Percentiles rank a stretch among this genome's conserved stretches.
Evolutionary conservation across 805 yeast genomes (phyloP).

Genomic region (Lachancea dasiensis): DNA sequence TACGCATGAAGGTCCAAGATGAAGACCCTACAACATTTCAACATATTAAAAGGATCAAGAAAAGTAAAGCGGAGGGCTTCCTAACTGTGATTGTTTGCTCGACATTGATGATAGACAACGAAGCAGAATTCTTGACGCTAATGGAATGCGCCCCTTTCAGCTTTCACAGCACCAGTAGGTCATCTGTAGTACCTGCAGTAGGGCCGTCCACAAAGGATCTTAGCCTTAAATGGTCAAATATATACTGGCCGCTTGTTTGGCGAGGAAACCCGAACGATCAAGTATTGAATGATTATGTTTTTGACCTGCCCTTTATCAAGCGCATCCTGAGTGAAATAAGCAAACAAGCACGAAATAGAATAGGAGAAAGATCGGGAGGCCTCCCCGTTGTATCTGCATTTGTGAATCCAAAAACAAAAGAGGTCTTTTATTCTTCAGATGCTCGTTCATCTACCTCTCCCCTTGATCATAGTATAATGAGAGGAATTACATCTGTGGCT

Average conservation of each 20-base stretch:
- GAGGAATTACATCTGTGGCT: constrained; percentile 62
- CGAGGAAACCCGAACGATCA: constrained; percentile 84
- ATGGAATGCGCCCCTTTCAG: constrained; percentile 16
- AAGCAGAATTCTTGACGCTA: constrained; percentile 21
- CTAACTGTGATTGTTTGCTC: constrained; percentile 44
- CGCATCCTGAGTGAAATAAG: constrained; percentile 29
- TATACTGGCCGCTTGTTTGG: constrained; percentile 89
- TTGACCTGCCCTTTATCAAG: constrained; percentile 43
- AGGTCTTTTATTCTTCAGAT: constrained; percentile 37
- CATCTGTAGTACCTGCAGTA: constrained; percentile 45
- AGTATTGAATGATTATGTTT: constrained; percentile 47
- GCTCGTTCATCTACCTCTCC: constrained; percentile 42
- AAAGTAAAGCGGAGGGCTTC: constrained; percentile 18
- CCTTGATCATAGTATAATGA: constrained; percentile 69
- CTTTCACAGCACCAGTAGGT: constrained; percentile 17
- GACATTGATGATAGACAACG: constrained; percentile 28
- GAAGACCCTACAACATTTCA: constrained; percentile 26
- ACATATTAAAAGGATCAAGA: constrained; percentile 51
- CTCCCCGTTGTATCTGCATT: constrained; percentile 55
- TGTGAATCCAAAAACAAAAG: constrained; percentile 48
- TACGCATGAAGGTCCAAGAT: constrained; percentile 19
- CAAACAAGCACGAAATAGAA: constrained; percentile 18
- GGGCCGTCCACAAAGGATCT: constrained; percentile 71
- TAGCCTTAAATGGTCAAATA: constrained; percentile 55
- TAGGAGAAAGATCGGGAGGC: constrained; percentile 3